Conservation (phyloP, 78 protist genomes). For the Dictyostelium capitatum region DNA sequence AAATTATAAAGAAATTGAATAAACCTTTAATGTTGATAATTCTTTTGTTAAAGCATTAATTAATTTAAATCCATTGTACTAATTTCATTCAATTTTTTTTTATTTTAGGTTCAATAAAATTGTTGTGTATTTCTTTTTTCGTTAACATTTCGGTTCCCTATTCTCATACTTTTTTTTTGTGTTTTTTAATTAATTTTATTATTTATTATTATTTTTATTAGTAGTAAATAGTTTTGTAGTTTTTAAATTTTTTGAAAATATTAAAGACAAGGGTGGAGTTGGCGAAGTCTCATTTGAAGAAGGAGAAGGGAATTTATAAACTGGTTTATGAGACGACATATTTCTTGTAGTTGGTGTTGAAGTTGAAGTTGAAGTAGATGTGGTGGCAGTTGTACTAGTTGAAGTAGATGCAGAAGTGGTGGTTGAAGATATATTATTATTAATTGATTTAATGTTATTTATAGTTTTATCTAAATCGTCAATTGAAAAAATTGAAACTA, state of each 20-base stretch:
- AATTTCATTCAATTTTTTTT: too few relatives aligned
- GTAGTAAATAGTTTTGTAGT: neutral
- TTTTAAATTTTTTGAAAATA: constrained; percentile 49
- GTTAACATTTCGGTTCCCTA: too few relatives aligned
- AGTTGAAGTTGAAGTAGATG: neutral
- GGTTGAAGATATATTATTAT: neutral
- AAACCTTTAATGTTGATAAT: too few relatives aligned
- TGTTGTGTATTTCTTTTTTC: too few relatives aligned
- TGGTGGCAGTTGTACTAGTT: neutral
- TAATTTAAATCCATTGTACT: too few relatives aligned
- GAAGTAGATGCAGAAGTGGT: neutral
- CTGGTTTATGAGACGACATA: neutral
- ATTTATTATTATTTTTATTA: neutral
- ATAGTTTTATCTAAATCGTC: constrained; percentile 24
- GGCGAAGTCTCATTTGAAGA: constrained; percentile 50
- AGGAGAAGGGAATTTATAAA: constrained; percentile 69
- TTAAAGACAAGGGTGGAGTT: constrained; percentile 41
- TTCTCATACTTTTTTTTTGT: too few relatives aligned
- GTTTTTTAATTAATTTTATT: too few relatives aligned
- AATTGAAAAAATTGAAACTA: neutral
- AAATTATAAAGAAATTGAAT: too few relatives aligned
- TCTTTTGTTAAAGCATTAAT: too few relatives aligned
- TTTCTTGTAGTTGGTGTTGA: constrained; percentile 13
- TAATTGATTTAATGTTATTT: neutral
- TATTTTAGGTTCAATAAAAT: too few relatives aligned